These are phyloP conservation scores for Candida ovalis DNA, from an alignment of 805 yeast genomes.

Conservation along the genomic window DNA sequence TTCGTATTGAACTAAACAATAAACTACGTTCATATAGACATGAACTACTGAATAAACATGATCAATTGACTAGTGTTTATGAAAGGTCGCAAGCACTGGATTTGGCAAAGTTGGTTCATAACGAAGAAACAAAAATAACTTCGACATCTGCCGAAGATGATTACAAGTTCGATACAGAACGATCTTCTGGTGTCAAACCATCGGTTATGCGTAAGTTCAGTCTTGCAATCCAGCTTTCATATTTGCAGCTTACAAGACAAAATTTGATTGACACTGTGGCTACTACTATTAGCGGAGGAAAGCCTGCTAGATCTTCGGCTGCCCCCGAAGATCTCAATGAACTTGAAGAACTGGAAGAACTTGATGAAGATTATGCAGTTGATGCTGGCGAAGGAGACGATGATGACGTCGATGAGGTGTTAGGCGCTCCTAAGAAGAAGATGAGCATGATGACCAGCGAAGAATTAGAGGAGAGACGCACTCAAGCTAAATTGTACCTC, in stretches of 20 bases:
- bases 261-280: slow-evolving; percentile 29
- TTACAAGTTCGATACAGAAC: slow-evolving; percentile 2
- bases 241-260: slow-evolving; percentile 39
- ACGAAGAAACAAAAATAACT: slow-evolving; percentile 37
- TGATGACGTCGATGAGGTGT: background rate
- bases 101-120: slow-evolving; percentile 54
- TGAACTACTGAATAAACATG: slow-evolving; percentile 25
- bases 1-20: slow-evolving; percentile 4
- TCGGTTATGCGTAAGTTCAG: slow-evolving; percentile 11
- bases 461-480: slow-evolving; percentile 12
- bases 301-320: background rate
- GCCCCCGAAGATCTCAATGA: slow-evolving; percentile 22
- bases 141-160: slow-evolving; percentile 8
- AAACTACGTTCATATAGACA: slow-evolving; percentile 8
- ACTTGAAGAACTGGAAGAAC: slow-evolving; percentile 3
- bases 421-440: background rate
- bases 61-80: slow-evolving; percentile 33
- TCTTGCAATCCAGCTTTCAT: slow-evolving; percentile 35
- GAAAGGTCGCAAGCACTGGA: slow-evolving; percentile 65
- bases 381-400: slow-evolving; percentile 1
- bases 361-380: background rate
- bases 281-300: slow-evolving; percentile 18
- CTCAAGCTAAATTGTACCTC: slow-evolving; percentile 41
- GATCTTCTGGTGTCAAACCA: background rate
- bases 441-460: slow-evolving; percentile 2